Percentiles rank a stretch among this genome's conserved stretches.
phyloP scores from a whole-genome alignment of 2,329 filamentous ascomycete genomes.

The Penicillium fuscoglaucum region DNA sequence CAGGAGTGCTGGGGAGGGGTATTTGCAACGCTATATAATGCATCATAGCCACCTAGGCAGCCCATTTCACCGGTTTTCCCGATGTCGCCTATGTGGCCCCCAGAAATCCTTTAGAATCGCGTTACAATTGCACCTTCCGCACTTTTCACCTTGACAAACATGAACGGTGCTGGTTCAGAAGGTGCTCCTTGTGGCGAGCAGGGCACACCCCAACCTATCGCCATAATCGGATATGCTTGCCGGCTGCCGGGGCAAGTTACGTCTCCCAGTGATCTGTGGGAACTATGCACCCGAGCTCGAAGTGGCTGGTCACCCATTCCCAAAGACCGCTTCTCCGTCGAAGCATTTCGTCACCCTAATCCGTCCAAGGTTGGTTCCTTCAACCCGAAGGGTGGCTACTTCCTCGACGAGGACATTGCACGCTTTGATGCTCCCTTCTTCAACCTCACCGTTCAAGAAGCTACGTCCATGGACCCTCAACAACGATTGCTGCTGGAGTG shows the following conservation, averaged over 20 bases:
- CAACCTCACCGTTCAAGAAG: constrained; percentile 27
- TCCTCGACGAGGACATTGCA: constrained; percentile 29
- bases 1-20: background rate
- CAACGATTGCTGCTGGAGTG: constrained; percentile 29
- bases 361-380: constrained; percentile 23
- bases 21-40: constrained; percentile 7
- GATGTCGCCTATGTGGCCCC: background rate
- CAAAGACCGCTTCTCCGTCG: constrained; percentile 23
- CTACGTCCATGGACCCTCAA: constrained; percentile 30
- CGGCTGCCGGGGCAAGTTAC: constrained; percentile 27
- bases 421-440: constrained; percentile 31
- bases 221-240: constrained; percentile 30
- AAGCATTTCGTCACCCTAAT: constrained; percentile 27
- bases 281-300: constrained; percentile 24
- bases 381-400: constrained; percentile 28
- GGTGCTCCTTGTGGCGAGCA: constrained; percentile 7
- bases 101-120: background rate
- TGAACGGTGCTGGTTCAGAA: constrained; percentile 12
- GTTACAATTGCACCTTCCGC: background rate
- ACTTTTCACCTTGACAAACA: constrained; percentile 8
- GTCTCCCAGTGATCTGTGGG: constrained; percentile 27
- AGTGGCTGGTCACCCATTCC: constrained; percentile 26
- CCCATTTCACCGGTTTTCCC: background rate
- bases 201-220: constrained; percentile 20
- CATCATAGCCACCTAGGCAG: background rate